Evolutionary conservation across 2,329 filamentous ascomycete genomes (phyloP).

Genomic region (Fusarium graminum): DNA sequence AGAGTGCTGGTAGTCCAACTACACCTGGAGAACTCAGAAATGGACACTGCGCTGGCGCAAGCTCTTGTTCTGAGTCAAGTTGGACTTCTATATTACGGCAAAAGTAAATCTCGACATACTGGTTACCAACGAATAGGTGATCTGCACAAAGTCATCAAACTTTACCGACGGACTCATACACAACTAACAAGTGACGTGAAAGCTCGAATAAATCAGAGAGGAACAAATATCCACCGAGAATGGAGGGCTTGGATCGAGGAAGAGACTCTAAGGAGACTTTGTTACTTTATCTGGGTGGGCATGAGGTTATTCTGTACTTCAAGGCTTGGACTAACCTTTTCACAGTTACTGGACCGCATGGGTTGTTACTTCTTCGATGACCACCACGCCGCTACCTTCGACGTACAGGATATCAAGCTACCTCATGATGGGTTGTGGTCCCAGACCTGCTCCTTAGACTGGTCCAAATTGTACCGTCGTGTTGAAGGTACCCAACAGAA

Average conservation of each 20-base stretch:
- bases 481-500: not conserved
- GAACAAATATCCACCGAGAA: not conserved
- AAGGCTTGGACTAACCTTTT: fast-evolving
- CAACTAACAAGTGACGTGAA: not conserved
- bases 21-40: not conserved
- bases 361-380: slow-evolving; percentile 8
- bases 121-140: not conserved
- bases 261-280: slow-evolving; percentile 26
- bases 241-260: slow-evolving; percentile 18
- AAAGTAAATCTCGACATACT: not conserved
- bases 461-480: not conserved
- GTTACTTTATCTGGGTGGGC: slow-evolving; percentile 4
- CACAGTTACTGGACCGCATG: slow-evolving; percentile 23
- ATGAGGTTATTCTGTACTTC: fast-evolving
- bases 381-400: not conserved
- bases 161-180: not conserved
- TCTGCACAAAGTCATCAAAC: slow-evolving; percentile 5
- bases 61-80: slow-evolving; percentile 37
- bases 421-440: slow-evolving; percentile 33
- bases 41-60: slow-evolving; percentile 5
- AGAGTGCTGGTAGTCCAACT: slow-evolving; percentile 22
- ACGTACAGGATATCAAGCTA: not conserved
- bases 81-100: slow-evolving; percentile 16
- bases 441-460: slow-evolving; percentile 6
- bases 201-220: not conserved